phyloP scores from a whole-genome alignment of 1,284 basidiomycete species.

The Macrocystidia cucumis region DNA sequence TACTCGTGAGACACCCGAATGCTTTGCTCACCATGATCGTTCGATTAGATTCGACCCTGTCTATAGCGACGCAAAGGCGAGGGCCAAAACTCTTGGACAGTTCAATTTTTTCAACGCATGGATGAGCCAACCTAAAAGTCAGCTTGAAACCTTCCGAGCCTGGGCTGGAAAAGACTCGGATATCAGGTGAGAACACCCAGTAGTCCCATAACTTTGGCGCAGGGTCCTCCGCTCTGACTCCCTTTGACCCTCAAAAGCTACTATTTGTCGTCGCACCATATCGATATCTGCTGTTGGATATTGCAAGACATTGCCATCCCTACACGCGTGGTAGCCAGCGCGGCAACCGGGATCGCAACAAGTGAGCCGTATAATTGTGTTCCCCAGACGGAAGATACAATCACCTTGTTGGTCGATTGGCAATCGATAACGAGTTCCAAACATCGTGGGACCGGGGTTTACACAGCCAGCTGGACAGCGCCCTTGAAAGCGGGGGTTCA shows the following conservation, averaged over 20 bases:
- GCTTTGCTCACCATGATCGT: constrained; percentile 5
- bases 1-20: constrained; percentile 1
- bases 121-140: constrained; percentile 96
- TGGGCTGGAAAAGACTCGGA: constrained; percentile 94
- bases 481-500: constrained; percentile 75
- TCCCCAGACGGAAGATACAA: constrained; percentile 86
- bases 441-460: constrained; percentile 77
- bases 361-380: constrained; percentile 81
- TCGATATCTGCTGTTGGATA: constrained; percentile 90
- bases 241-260: constrained; percentile 42
- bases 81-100: constrained; percentile 74
- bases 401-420: constrained; percentile 92
- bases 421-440: constrained; percentile 63
- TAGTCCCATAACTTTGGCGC: neutral
- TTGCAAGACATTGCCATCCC: constrained; percentile 75
- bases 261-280: constrained; percentile 92
- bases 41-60: constrained; percentile 76
- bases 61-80: constrained; percentile 82
- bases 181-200: constrained; percentile 49
- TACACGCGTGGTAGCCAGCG: constrained; percentile 81
- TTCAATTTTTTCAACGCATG: constrained; percentile 89
- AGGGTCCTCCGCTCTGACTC: neutral
- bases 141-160: constrained; percentile 88
- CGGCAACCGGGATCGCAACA: constrained; percentile 84
- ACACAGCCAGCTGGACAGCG: constrained; percentile 88